These are phyloP conservation scores for Dimocarpus longan DNA, from an alignment of 345 rosid species.

Conservation along the genomic window DNA sequence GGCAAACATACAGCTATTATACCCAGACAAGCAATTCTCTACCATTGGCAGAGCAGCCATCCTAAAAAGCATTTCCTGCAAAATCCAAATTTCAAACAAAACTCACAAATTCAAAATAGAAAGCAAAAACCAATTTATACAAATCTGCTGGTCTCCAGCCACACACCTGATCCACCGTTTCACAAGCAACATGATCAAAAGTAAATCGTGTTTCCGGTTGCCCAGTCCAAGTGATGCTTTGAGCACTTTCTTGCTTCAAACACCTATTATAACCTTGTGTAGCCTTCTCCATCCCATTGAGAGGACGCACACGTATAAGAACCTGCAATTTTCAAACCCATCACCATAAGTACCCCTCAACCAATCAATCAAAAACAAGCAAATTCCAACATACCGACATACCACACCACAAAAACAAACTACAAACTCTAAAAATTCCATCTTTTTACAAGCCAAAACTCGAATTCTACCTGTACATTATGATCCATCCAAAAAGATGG, in stretches of 20 bases:
- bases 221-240: constrained; percentile 79
- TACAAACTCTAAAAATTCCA: neutral
- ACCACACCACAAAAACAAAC: neutral
- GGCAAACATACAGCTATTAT: constrained; percentile 97
- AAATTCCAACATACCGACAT: neutral
- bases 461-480: constrained; percentile 76
- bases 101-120: neutral
- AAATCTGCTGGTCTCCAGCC: constrained; percentile 4
- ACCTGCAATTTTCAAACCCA: constrained; percentile 45
- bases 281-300: constrained; percentile 77
- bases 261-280: constrained; percentile 75
- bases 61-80: constrained; percentile 85
- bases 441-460: neutral
- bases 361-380: too few relatives aligned
- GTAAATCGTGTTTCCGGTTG: constrained; percentile 87
- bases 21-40: constrained; percentile 96
- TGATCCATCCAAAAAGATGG: constrained; percentile 99
- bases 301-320: constrained; percentile 86
- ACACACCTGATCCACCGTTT: constrained; percentile 84
- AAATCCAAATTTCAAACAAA: constrained; percentile 16
- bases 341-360: constrained; percentile 7
- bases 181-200: constrained; percentile 94
- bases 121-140: neutral
- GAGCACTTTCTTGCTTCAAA: constrained; percentile 89
- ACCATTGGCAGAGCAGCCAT: constrained; percentile 93